Percentiles rank a stretch among this genome's conserved stretches.
Conservation (phyloP, 2,329 filamentous ascomycete species). For the Fusarium poae region DNA sequence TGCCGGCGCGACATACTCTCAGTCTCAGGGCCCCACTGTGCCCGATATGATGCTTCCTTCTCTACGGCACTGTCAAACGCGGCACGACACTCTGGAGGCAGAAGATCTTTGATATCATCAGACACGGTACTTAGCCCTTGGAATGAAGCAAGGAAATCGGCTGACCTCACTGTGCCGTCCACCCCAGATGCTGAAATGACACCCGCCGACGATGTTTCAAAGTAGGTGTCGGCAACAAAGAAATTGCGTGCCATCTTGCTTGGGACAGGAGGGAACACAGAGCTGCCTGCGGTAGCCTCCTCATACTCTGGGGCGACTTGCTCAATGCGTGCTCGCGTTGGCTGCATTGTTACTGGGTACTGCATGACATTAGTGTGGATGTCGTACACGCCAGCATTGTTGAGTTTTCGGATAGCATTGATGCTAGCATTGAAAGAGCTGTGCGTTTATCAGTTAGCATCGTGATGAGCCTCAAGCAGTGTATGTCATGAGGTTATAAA, state of each 20-base stretch:
- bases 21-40: slow-evolving; percentile 78
- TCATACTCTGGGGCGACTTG: slow-evolving; percentile 67
- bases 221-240: slow-evolving; percentile 66
- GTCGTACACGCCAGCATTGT: slow-evolving; percentile 85
- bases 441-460: slow-evolving; percentile 24
- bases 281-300: slow-evolving; percentile 48
- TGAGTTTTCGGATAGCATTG: slow-evolving; percentile 74
- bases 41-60: slow-evolving; percentile 79
- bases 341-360: slow-evolving; percentile 88
- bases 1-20: slow-evolving; percentile 65
- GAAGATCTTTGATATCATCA: slow-evolving; percentile 73
- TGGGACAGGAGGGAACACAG: slow-evolving; percentile 63
- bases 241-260: slow-evolving; percentile 67
- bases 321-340: slow-evolving; percentile 87
- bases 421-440: slow-evolving; percentile 89
- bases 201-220: slow-evolving; percentile 64
- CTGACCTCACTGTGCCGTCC: slow-evolving; percentile 59
- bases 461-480: background rate
- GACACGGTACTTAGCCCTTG: slow-evolving; percentile 73
- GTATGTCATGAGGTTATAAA: background rate
- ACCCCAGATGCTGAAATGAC: slow-evolving; percentile 59
- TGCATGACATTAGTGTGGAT: slow-evolving; percentile 94
- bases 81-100: slow-evolving; percentile 77
- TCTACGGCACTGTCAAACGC: slow-evolving; percentile 77
- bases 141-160: slow-evolving; percentile 65